phyloP scores from a whole-genome alignment of 2,329 filamentous ascomycete species.

The Esteya vermicola region DNA sequence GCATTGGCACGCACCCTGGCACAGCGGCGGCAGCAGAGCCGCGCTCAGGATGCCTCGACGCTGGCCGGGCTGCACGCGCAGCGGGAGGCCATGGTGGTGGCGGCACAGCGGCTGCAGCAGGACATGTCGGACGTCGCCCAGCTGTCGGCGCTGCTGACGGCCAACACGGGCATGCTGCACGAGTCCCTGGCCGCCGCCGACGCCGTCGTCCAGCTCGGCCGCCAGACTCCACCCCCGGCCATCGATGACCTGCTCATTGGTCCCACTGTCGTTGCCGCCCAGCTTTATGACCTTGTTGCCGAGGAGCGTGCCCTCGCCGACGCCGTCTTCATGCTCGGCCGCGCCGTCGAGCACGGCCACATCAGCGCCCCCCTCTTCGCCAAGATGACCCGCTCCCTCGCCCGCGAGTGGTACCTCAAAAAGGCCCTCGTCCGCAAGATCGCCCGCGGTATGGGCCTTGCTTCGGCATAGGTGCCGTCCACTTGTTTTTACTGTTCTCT shows the following conservation, averaged over 20 bases:
- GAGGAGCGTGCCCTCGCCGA: conserved; percentile 82
- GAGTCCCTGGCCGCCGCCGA: conserved; percentile 69
- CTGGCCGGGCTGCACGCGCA: conserved; percentile 67
- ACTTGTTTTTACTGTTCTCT: too few relatives aligned
- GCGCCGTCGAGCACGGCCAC: conserved; percentile 59
- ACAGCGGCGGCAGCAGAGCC: conserved; percentile 52
- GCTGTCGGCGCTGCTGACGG: conserved; percentile 55
- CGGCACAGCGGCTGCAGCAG: conserved; percentile 54
- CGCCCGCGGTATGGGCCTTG: conserved; percentile 58
- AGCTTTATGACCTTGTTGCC: conserved; percentile 77
- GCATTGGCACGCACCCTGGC: conserved; percentile 61
- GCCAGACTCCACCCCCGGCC: conserved; percentile 52
- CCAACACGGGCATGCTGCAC: conserved; percentile 67
- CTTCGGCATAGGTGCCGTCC: too few relatives aligned
- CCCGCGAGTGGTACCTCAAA: conserved; percentile 71
- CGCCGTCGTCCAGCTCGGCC: conserved; percentile 58
- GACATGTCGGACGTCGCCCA: conserved; percentile 61
- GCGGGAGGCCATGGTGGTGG: conserved; percentile 57
- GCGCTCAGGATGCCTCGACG: conserved; percentile 58
- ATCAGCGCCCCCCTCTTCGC: conserved; percentile 62
- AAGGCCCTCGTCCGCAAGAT: conserved; percentile 72
- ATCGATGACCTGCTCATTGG: conserved; percentile 90
- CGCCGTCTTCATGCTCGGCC: conserved; percentile 67
- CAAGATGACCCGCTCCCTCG: conserved; percentile 60
- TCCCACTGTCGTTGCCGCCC: conserved; percentile 81